Evolutionary conservation across 805 yeast genomes (phyloP), one percentile per base, ranked within the genome.

Genomic region (Cyberlindnera veronae): DNA sequence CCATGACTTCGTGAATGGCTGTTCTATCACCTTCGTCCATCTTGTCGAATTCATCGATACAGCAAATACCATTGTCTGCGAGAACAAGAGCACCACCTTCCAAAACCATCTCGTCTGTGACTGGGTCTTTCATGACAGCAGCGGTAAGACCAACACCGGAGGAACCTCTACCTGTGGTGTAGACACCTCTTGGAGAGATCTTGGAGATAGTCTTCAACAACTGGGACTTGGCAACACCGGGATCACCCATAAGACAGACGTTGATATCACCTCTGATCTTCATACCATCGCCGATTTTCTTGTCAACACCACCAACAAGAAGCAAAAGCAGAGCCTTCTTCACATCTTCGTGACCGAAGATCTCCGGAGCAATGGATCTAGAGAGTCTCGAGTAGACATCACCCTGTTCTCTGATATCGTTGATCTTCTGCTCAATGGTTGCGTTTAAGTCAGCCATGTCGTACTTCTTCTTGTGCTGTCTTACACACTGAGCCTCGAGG

Each of bases 71-170:
- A 59, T 91, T 89, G 66, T 93, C 99, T 0, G 99, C 96, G 41
- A 93, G 68, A 6, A 93, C 98, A 42, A 93, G 71, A 1, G 99
- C 98, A 65, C 99, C 99, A 44, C 98, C 99, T 73, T 93, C 99
- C 37, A 93, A 72, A 13, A 93, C 87, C 95, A 91, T 86, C 65
- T 93, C 99, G 63, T 93, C 99, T 1, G 99, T 93, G n/a, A 90
- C 91, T 3, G 98, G 97, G 62, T 93, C 99, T 57, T 93, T 78
- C 95, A 93, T 89, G 26, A 93, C 99, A 0, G 99, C 99, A 2
- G 99, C 99, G 4, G 99, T 93, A 55, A 93, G 71, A 68, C 99
- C 99, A 33, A 93, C 99, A 42, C 99, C 99, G 0, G 99, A 93
- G 4, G 97, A 89, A 62, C 99, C 99, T 57, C 95, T 80, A 67